Conservation (phyloP, 2,329 filamentous ascomycete species). For the Penicillium sp. region DNA sequence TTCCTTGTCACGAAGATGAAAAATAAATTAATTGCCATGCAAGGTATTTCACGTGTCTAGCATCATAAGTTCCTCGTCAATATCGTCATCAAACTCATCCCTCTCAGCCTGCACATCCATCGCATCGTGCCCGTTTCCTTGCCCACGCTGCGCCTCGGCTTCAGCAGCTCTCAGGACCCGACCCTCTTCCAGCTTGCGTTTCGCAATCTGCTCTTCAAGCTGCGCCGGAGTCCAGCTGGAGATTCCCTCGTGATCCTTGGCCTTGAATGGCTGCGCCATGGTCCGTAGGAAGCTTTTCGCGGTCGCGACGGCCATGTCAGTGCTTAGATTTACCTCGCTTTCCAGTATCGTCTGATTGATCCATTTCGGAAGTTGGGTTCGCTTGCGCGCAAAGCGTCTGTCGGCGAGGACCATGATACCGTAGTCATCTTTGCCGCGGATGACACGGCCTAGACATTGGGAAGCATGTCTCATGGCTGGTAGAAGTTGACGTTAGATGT, state of each 20-base stretch:
- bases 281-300: constrained; percentile 84
- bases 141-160: background rate
- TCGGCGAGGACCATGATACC: constrained; percentile 99
- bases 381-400: constrained; percentile 87
- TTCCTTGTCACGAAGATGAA: background rate
- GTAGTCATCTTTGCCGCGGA: constrained; percentile 96
- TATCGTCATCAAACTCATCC: constrained; percentile 43
- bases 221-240: constrained; percentile 86
- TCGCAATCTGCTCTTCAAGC: constrained; percentile 62
- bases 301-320: constrained; percentile 87
- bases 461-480: constrained; percentile 94
- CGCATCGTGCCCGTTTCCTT: background rate
- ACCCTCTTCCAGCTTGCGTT: constrained; percentile 69
- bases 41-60: background rate
- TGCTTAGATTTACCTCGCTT: constrained; percentile 82
- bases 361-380: constrained; percentile 89
- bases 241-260: constrained; percentile 82
- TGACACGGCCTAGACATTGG: constrained; percentile 89
- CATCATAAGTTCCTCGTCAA: constrained; percentile 43
- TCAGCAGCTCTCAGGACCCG: constrained; percentile 57
- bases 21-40: background rate
- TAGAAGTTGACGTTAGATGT: background rate
- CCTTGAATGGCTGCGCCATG: constrained; percentile 87
- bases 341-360: constrained; percentile 85
- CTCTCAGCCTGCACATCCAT: constrained; percentile 20